Base-by-base conservation (phyloP, 129 eudicot species). In the Centaurea solstitialis region DNA sequence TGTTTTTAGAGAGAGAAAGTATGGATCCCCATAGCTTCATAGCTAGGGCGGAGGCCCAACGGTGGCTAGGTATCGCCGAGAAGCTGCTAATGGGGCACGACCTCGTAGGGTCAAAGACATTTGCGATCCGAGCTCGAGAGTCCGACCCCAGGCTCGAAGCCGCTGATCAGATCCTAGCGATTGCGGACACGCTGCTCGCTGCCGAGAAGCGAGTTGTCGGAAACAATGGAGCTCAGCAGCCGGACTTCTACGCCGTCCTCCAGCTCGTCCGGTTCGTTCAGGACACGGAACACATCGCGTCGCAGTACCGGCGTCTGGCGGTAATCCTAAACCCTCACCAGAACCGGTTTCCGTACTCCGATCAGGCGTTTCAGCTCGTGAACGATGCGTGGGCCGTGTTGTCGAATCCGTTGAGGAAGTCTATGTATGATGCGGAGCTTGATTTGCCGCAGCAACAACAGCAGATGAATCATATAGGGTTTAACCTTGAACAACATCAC, bases 51-150 rank as follows among this genome's bases (percentile, higher is more conserved):
- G 99, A 95, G 82, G 96, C 97, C 9, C 88, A 89, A 53, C 87
- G 97, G 84, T 95, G 97, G 97, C 77, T 95, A 1, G 89, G 89
- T 7, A 89, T 90, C 76, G 94, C 97, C 75, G 99, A 90, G 86
- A 95, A 95, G 88, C 90, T 92, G 4, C 84, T 95, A 17, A 72
- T 87, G 41, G 75, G 82, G 24, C 91, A 94, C 5, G 99, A 95
- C 80, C 82, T 92, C 0, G 79, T 89, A 50, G 97, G 97, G 0
- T 86, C 97, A 86, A 92, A 89, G 78, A 85, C 97, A 23, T 95
- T 90, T 76, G 99, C 99, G 41, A 89, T 87, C 88, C 94, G 97
- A 9, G 99, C 97, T 2, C 87, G 94, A 6, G 99, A 94, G 10
- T 74, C 97, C 72, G 96, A 92, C 91, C 99, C 99, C 1, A 79